These are phyloP conservation scores for Tolypocladium guangdongense DNA, from an alignment of 2,329 filamentous ascomycete species.

Conservation along the genomic window DNA sequence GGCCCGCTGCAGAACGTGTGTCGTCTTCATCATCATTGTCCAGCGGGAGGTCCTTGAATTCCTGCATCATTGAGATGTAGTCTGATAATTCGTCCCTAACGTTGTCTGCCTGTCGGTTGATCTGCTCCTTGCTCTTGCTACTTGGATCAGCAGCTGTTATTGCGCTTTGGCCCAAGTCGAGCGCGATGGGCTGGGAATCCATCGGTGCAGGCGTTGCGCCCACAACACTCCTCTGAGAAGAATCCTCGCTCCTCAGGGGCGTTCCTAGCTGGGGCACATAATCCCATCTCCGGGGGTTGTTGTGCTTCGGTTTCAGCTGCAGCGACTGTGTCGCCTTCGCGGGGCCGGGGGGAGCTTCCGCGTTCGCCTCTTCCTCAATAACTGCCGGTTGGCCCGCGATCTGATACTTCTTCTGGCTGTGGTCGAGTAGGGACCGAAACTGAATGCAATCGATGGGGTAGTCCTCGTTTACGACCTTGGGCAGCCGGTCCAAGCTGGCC, in stretches of 20 bases:
- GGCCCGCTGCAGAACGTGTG: constrained; percentile 1
- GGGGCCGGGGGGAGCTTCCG: constrained; percentile 3
- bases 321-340: constrained; percentile 25
- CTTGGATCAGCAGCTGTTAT: not conserved
- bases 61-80: constrained; percentile 51
- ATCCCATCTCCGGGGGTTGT: constrained; percentile 25
- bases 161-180: constrained; percentile 10
- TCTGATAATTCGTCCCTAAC: constrained; percentile 47
- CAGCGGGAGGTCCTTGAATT: constrained; percentile 47
- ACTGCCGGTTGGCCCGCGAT: constrained; percentile 36
- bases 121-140: not conserved
- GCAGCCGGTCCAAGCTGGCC: constrained; percentile 11
- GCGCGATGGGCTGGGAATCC: constrained; percentile 15
- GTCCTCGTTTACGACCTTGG: constrained; percentile 52
- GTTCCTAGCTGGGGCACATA: constrained; percentile 27
- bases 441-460: constrained; percentile 60
- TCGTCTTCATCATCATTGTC: constrained; percentile 38
- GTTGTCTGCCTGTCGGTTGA: not conserved
- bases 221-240: constrained; percentile 11
- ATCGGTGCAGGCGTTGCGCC: constrained; percentile 8
- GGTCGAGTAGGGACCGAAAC: constrained; percentile 46
- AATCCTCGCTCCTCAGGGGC: constrained; percentile 22
- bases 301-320: constrained; percentile 35
- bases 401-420: constrained; percentile 46
- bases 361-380: not conserved